Evolutionary conservation across 2,329 filamentous ascomycete species (phyloP).

Genomic region (Exophiala xenobiotica): DNA sequence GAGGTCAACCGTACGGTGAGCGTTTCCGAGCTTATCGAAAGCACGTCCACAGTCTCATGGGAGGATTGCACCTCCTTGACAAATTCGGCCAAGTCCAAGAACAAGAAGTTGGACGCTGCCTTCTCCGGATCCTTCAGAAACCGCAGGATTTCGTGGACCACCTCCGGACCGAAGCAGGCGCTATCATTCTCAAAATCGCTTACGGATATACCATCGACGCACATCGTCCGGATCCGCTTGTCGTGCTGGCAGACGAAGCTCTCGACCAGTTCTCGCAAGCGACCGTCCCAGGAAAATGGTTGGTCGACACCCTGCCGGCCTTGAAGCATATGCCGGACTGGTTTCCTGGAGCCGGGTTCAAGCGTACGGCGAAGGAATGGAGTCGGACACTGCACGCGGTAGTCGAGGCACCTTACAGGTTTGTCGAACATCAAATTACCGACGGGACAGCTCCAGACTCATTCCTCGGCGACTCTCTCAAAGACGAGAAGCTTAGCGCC

Average conservation of each 20-base stretch:
- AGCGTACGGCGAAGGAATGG: conserved; percentile 42
- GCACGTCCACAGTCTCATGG: conserved; percentile 46
- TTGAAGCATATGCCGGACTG: conserved; percentile 46
- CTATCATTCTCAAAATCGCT: conserved; percentile 45
- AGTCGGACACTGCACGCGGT: conserved; percentile 34
- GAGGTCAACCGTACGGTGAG: conserved; percentile 39
- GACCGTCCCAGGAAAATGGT: conserved; percentile 44
- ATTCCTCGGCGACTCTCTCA: conserved; percentile 43
- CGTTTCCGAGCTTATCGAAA: conserved; percentile 47
- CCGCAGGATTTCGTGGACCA: conserved; percentile 43
- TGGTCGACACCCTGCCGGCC: conserved; percentile 49
- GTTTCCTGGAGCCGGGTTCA: conserved; percentile 48
- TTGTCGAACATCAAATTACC: conserved; percentile 44
- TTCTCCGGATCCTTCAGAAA: conserved; percentile 43
- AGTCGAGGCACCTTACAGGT: conserved; percentile 44
- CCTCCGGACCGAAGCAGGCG: conserved; percentile 42
- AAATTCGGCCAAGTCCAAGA: conserved; percentile 47
- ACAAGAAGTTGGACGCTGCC: conserved; percentile 45
- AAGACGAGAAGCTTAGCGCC: conserved; percentile 34
- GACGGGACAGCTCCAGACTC: conserved; percentile 37
- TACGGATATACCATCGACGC: conserved; percentile 49
- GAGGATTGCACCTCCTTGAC: conserved; percentile 41
- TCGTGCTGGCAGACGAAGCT: conserved; percentile 42
- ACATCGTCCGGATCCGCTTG: conserved; percentile 43
- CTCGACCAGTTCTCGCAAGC: conserved; percentile 44